Conservation (phyloP, 306 rosid genomes). For the Sicyos edulis region DNA sequence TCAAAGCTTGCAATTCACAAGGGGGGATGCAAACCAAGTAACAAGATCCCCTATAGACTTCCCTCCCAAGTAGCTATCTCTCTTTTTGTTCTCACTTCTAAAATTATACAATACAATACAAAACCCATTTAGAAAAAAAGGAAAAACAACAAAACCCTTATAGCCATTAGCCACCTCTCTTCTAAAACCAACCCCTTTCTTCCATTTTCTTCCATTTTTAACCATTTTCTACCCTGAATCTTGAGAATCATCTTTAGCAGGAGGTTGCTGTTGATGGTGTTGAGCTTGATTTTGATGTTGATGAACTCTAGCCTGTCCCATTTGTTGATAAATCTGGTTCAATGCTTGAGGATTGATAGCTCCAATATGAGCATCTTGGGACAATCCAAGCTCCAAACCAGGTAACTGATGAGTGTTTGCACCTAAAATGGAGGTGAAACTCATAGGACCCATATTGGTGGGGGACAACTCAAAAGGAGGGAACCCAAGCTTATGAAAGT, state of each 20-base stretch:
- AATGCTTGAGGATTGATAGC: constrained; percentile 73
- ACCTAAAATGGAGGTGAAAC: constrained; percentile 88
- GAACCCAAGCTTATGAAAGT: constrained; percentile 70
- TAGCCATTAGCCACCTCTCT: not conserved
- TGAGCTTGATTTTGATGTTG: constrained; percentile 27
- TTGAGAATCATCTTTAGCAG: too few relatives aligned
- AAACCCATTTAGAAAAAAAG: constrained; percentile 17
- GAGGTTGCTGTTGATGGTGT: constrained; percentile 32
- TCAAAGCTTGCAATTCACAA: constrained; percentile 40
- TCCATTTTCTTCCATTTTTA: constrained; percentile 43
- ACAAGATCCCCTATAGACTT: constrained; percentile 38
- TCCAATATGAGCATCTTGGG: constrained; percentile 91
- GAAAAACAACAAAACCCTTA: not conserved
- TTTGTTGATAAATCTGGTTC: constrained; percentile 91
- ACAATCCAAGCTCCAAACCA: constrained; percentile 84
- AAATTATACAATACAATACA: constrained; percentile 21
- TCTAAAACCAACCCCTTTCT: not conserved
- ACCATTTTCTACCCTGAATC: constrained; percentile 33
- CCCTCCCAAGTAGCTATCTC: constrained; percentile 41
- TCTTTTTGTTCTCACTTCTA: constrained; percentile 28
- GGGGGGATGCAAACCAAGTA: constrained; percentile 53
- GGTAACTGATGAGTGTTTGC: constrained; percentile 56
- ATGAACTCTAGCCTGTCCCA: constrained; percentile 71
- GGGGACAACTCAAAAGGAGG: constrained; percentile 75
- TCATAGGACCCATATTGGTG: constrained; percentile 69